Evolutionary conservation across 2,329 filamentous ascomycete genomes (phyloP).

Genomic region (Cladophialophora exuberans): DNA sequence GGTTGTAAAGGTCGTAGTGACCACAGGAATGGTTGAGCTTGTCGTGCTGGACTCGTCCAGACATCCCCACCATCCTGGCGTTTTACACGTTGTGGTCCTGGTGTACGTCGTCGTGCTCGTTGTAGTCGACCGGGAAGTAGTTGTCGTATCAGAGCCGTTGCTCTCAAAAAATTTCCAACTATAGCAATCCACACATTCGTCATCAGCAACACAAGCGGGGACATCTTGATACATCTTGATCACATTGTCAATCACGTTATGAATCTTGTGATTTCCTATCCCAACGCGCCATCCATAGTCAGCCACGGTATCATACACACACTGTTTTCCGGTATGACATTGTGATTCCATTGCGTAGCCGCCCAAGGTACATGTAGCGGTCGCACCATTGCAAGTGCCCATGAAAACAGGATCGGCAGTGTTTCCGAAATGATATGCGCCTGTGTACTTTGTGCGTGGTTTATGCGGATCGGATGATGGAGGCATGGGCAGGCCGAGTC

Average conservation of each 20-base stretch:
- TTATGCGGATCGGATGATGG: constrained; percentile 73
- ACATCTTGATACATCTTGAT: constrained; percentile 80
- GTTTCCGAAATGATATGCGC: constrained; percentile 88
- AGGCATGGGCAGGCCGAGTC: constrained; percentile 82
- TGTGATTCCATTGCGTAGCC: constrained; percentile 91
- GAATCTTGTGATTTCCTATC: constrained; percentile 88
- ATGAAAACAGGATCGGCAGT: constrained; percentile 95
- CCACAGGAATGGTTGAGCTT: constrained; percentile 36
- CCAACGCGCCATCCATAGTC: constrained; percentile 92
- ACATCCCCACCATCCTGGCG: constrained; percentile 86
- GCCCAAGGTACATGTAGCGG: constrained; percentile 84
- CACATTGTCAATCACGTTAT: constrained; percentile 83
- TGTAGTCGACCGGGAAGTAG: constrained; percentile 61
- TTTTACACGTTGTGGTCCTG: constrained; percentile 83
- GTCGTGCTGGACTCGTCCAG: constrained; percentile 54
- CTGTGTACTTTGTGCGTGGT: constrained; percentile 71
- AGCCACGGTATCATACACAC: constrained; percentile 87
- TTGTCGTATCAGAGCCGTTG: constrained; percentile 79
- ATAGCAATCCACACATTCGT: constrained; percentile 83
- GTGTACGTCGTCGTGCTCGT: constrained; percentile 67
- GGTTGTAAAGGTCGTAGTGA: constrained; percentile 40
- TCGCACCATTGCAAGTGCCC: constrained; percentile 88
- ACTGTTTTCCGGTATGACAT: constrained; percentile 89
- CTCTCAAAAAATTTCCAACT: constrained; percentile 95
- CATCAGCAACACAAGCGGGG: constrained; percentile 74